A percentile compares a stretch with the other conserved stretches of the same genome.
These are phyloP conservation scores for Xylaria sp. DNA, from an alignment of 2,329 filamentous ascomycete species.

Conservation along the genomic window DNA sequence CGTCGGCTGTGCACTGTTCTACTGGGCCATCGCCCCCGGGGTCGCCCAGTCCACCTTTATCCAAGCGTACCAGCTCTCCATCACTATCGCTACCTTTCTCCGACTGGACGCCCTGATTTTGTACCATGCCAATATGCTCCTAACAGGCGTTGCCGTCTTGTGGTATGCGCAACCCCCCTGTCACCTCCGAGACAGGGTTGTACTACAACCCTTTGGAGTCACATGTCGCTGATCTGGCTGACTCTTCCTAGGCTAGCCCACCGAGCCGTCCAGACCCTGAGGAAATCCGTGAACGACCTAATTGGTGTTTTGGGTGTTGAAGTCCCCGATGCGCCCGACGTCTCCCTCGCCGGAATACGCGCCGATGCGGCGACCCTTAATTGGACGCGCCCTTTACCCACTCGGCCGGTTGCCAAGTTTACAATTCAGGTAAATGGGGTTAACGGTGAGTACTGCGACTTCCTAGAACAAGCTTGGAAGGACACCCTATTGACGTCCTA, in stretches of 20 bases:
- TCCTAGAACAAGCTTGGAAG: slow-evolving; percentile 14
- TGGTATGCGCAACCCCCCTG: slow-evolving; percentile 57
- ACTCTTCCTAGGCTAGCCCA: slow-evolving; percentile 74
- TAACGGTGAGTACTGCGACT: slow-evolving; percentile 70
- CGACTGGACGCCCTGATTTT: slow-evolving; percentile 60
- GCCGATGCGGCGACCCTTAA: slow-evolving; percentile 88
- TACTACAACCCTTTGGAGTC: not conserved
- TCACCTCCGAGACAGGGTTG: slow-evolving; percentile 22
- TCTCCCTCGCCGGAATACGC: slow-evolving; percentile 90
- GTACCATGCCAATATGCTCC: slow-evolving; percentile 65
- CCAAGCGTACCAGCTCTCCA: slow-evolving; percentile 50
- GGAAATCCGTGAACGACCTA: slow-evolving; percentile 90
- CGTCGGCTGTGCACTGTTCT: slow-evolving; percentile 55
- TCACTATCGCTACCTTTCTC: slow-evolving; percentile 53
- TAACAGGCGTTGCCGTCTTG: slow-evolving; percentile 63
- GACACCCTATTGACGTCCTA: slow-evolving; percentile 34
- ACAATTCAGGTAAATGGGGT: slow-evolving; percentile 94
- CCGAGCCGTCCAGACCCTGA: slow-evolving; percentile 87
- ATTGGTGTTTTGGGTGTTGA: slow-evolving; percentile 93
- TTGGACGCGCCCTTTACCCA: slow-evolving; percentile 80
- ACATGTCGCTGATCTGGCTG: slow-evolving; percentile 34
- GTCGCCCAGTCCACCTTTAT: slow-evolving; percentile 52
- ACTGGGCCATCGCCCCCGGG: slow-evolving; percentile 57
- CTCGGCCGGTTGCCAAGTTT: slow-evolving; percentile 82
- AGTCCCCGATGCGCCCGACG: slow-evolving; percentile 87